Conservation (phyloP, 768 basidiomycete species). For the Xerocomellus amylosporus region DNA sequence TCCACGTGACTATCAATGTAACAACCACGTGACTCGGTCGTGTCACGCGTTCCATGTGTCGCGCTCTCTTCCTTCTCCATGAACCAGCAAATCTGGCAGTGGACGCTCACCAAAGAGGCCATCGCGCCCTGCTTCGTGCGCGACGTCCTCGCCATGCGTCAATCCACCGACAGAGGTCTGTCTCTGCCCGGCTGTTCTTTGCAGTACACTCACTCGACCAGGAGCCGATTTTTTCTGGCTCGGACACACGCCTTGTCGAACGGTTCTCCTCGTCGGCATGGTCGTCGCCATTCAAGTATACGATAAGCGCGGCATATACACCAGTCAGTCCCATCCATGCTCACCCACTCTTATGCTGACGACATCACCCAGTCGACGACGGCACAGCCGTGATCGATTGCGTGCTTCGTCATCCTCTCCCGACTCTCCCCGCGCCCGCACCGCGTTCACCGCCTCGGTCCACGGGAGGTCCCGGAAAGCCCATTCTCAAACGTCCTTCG, state of each 20-base stretch:
- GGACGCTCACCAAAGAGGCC: slow-evolving; percentile 57
- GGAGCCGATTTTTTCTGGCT: slow-evolving; percentile 68
- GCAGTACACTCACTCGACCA: slow-evolving; percentile 17
- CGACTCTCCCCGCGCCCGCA: slow-evolving; percentile 19
- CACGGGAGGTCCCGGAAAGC: background rate
- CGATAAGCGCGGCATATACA: slow-evolving; percentile 60
- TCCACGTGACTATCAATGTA: background rate
- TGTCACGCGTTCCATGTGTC: slow-evolving; percentile 9
- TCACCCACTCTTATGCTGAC: background rate
- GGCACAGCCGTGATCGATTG: slow-evolving; percentile 75
- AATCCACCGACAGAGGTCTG: slow-evolving; percentile 33
- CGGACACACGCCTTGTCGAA: slow-evolving; percentile 67
- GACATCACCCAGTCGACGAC: slow-evolving; percentile 60
- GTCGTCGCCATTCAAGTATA: slow-evolving; percentile 60
- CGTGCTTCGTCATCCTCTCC: slow-evolving; percentile 41
- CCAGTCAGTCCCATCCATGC: slow-evolving; percentile 35
- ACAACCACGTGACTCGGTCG: slow-evolving; percentile 1
- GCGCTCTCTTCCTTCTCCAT: background rate
- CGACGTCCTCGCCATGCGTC: slow-evolving; percentile 50
- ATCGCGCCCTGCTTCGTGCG: slow-evolving; percentile 53
- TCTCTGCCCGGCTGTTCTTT: background rate
- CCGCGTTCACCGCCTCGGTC: slow-evolving; percentile 8
- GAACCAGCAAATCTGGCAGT: slow-evolving; percentile 36
- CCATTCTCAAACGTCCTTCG: background rate
- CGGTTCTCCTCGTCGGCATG: slow-evolving; percentile 57